phyloP scores from a whole-genome alignment of 768 basidiomycete species.

The Candolleomyces eurysporus region DNA sequence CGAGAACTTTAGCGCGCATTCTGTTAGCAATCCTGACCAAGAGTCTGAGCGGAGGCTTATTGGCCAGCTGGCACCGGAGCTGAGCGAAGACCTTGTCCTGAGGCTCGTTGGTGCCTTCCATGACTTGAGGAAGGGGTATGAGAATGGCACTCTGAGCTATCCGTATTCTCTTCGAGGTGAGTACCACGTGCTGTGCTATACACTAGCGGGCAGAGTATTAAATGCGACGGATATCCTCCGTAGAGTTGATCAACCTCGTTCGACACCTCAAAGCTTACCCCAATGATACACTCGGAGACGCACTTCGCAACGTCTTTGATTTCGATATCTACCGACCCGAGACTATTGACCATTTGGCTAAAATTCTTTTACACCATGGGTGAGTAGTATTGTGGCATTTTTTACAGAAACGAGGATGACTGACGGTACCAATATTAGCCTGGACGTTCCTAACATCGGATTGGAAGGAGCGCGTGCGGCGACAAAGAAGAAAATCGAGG shows the following conservation, averaged over 20 bases:
- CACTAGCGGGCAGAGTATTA: background rate
- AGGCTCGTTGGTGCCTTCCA: conserved; percentile 65
- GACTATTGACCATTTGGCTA: conserved; percentile 57
- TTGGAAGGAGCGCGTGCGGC: conserved; percentile 57
- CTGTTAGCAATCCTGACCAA: conserved; percentile 66
- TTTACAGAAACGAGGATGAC: background rate
- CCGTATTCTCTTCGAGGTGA: conserved; percentile 69
- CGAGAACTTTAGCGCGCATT: conserved; percentile 66
- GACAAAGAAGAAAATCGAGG: conserved; percentile 50
- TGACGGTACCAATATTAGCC: conserved; percentile 25
- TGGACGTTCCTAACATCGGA: conserved; percentile 53
- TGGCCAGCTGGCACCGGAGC: conserved; percentile 58
- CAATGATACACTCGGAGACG: conserved; percentile 52
- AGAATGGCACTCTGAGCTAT: conserved; percentile 55
- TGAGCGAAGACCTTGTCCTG: conserved; percentile 49
- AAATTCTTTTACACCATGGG: conserved; percentile 62
- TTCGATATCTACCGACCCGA: conserved; percentile 69
- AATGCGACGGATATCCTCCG: background rate
- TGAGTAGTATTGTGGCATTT: conserved; percentile 20
- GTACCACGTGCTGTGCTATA: background rate
- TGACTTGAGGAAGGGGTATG: conserved; percentile 58
- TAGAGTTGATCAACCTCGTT: conserved; percentile 67
- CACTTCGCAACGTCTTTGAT: conserved; percentile 65
- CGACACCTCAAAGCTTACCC: conserved; percentile 64
- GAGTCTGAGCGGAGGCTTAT: conserved; percentile 61